Base-by-base conservation (phyloP, 176 grass and related monocot genomes). In the Pontederia paniculata region DNA sequence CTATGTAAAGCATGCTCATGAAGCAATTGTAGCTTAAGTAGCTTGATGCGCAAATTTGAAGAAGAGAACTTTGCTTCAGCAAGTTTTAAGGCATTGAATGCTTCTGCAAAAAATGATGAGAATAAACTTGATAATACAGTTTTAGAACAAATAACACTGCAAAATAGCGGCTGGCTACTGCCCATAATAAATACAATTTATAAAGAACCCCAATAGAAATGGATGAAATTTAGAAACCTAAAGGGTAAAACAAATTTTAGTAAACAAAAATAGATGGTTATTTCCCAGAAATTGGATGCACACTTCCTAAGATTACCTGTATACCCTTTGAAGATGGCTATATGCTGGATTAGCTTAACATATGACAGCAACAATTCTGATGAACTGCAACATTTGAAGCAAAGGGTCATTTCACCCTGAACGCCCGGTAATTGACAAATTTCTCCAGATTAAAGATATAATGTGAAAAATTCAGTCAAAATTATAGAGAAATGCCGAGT, bases 1-100 rank as follows among this genome's bases (percentile, higher is more conserved):
- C 86, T 71, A 81, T 98, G 83, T 70, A 98, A 77, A 47, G 93
- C 77, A 8, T 80, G 77, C 14, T 88, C 93, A 75, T 98, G 93
- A 73, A 91, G 66, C 64, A 91, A 67, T 55, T 98, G 93, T 75
- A 98, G 84, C 76, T 71, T 88, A 54, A 98, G 86, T 55, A 88
- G 77, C 41, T 83, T 80, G 74, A 91, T 84, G 47, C 80, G 83
- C 31, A 53, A 77, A 69, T 76, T 84, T 58, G 77, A 81, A 62
- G 73, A 76, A 15, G 83, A 88, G 21, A 88, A 75, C 56, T 84
- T 98, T 65, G 82, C 78, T 79, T 91, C 93, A 49, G 86, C 80
- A 65, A 88, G 57, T 83, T 84, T 88, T 50, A 98, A 86, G 37
- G 86, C 83, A 73, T 51, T 55, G 43, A 91, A 98, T 55, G 93